A percentile compares a stretch with the other conserved stretches of the same genome.
These are phyloP conservation scores for Sporopachydermia quercuum DNA, from an alignment of 805 yeast genomes.

Conservation along the genomic window DNA sequence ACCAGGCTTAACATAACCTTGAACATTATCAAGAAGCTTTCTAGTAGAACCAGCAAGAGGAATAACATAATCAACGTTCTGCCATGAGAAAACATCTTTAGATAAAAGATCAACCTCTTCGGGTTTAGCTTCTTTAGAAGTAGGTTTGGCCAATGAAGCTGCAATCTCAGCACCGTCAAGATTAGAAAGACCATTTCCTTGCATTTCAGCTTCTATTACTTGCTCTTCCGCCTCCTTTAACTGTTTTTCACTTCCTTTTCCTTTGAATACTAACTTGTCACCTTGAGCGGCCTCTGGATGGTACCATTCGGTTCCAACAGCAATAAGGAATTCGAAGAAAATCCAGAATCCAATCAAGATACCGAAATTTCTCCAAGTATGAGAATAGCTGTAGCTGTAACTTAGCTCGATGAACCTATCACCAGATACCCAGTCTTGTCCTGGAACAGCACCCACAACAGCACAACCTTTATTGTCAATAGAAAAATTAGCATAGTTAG, in stretches of 20 bases:
- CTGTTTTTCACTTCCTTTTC: conserved; percentile 9
- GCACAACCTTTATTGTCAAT: conserved; percentile 36
- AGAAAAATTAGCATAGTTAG: conserved; percentile 23
- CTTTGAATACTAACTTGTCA: conserved; percentile 17
- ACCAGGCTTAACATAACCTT: conserved; percentile 22
- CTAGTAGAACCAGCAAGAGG: conserved; percentile 12
- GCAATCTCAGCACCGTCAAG: background rate
- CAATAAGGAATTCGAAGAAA: conserved; percentile 12
- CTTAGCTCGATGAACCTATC: conserved; percentile 34
- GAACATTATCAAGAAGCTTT: conserved; percentile 14
- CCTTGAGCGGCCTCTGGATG: conserved; percentile 18
- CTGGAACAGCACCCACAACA: conserved; percentile 44
- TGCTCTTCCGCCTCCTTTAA: background rate
- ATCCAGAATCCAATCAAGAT: conserved; percentile 16
- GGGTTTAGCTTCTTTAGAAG: background rate
- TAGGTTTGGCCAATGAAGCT: background rate
- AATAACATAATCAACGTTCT: conserved; percentile 14
- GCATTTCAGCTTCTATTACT: no score
- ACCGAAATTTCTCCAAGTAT: conserved; percentile 23
- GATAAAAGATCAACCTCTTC: conserved; percentile 5
- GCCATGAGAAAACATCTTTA: conserved; percentile 11
- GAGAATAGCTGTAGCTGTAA: conserved; percentile 33
- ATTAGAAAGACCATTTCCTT: no score
- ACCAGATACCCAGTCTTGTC: conserved; percentile 40
- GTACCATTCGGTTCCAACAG: conserved; percentile 17